Conservation (phyloP, 495 filamentous ascomycete genomes). For the Penicillium tannophilum region DNA sequence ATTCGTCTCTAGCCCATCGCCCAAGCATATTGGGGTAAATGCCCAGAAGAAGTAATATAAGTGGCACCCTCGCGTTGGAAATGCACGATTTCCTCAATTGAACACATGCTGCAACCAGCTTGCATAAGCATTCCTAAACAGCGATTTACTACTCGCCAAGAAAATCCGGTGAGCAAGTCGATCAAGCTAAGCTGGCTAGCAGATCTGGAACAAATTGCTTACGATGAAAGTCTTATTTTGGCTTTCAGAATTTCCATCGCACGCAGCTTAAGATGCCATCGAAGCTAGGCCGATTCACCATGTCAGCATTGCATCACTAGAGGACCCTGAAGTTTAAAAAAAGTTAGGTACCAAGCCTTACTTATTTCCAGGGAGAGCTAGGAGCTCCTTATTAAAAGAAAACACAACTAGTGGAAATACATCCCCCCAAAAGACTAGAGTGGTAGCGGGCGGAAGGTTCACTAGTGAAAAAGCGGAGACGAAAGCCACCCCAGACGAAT, state of each 20-base stretch:
- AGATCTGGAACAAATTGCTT: not conserved
- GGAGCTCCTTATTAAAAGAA: not conserved
- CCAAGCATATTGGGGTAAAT: too few species aligned
- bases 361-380: not conserved
- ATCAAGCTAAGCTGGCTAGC: not conserved
- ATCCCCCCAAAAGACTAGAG: not conserved
- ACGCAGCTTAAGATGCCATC: not conserved
- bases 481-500: not conserved
- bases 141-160: not conserved
- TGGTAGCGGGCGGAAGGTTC: constrained; percentile 1
- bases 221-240: too few species aligned
- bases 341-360: not conserved
- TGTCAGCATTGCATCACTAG: not conserved
- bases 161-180: not conserved
- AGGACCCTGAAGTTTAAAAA: not conserved
- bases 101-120: too few species aligned
- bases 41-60: too few species aligned
- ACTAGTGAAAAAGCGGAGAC: constrained; percentile 7
- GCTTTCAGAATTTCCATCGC: not conserved
- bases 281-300: not conserved
- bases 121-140: too few species aligned
- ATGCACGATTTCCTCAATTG: too few species aligned
- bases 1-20: too few species aligned
- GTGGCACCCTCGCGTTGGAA: too few species aligned
- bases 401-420: not conserved